These are phyloP conservation scores for Fusarium scirpi DNA, from an alignment of 2,329 filamentous ascomycete genomes.

Conservation along the genomic window DNA sequence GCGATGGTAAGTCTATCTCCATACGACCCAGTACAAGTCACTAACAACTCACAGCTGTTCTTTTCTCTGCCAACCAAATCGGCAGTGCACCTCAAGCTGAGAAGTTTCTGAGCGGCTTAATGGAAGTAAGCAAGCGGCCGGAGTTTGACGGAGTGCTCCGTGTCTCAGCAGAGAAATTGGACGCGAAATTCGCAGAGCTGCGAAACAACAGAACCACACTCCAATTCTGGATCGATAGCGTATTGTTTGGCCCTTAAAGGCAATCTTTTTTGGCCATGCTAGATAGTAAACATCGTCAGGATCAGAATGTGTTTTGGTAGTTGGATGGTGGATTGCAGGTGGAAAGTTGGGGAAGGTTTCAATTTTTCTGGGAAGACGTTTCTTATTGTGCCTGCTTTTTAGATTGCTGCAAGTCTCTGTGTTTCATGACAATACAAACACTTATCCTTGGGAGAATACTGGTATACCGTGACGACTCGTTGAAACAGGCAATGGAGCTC, in stretches of 20 bases:
- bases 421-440: no score
- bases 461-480: no score
- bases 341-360: not conserved
- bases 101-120: not conserved
- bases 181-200: not conserved
- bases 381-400: not conserved
- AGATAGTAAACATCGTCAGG: no score
- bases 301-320: not conserved
- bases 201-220: not conserved
- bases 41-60: not conserved
- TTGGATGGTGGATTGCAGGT: not conserved
- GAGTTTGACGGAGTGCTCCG: not conserved
- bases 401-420: no score
- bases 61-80: not conserved
- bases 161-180: not conserved
- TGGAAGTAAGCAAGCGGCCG: not conserved
- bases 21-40: accelerated
- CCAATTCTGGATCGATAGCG: not conserved
- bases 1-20: not conserved
- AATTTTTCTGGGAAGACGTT: not conserved
- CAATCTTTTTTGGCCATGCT: not conserved
- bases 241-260: not conserved
- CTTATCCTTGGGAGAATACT: no score
- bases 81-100: not conserved
- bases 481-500: no score